Evolutionary conservation across 1,284 basidiomycete genomes (phyloP).

Genomic region (Moesziomyces antarcticus): DNA sequence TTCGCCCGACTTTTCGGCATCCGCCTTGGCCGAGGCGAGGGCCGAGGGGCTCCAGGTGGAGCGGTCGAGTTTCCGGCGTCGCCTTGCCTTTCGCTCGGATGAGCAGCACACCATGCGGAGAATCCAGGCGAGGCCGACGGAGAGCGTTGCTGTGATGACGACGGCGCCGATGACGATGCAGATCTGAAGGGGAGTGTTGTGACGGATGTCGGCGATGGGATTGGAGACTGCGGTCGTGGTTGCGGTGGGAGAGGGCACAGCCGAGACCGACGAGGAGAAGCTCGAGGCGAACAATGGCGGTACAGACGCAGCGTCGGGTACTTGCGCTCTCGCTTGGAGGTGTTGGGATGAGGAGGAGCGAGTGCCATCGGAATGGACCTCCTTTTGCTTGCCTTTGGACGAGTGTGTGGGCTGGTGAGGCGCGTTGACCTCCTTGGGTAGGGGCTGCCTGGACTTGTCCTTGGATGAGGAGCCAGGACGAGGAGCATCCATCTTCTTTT

Average conservation of each 20-base stretch:
- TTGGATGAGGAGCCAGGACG: no score
- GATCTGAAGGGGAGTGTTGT: slow-evolving; percentile 46
- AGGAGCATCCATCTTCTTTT: no score
- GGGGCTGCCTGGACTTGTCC: no score
- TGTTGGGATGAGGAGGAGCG: no score
- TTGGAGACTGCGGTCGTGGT: slow-evolving; percentile 9
- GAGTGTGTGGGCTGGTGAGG: background rate
- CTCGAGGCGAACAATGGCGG: slow-evolving; percentile 7
- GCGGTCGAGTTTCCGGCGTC: slow-evolving; percentile 25
- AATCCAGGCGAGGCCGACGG: slow-evolving; percentile 46
- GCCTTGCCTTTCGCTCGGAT: slow-evolving; percentile 16
- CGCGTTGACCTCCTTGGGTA: background rate
- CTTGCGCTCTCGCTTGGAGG: no score
- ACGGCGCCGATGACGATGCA: slow-evolving; percentile 50
- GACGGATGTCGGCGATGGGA: slow-evolving; percentile 23
- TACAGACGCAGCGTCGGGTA: slow-evolving; percentile 6
- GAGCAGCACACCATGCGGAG: slow-evolving; percentile 38
- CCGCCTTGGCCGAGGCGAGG: background rate
- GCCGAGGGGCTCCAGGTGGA: slow-evolving; percentile 29
- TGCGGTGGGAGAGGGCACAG: slow-evolving; percentile 12
- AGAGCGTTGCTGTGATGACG: slow-evolving; percentile 32
- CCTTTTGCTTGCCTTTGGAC: slow-evolving; percentile 18
- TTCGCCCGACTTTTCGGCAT: background rate
- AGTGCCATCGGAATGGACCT: background rate
- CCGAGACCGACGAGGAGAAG: background rate